Evolutionary conservation across 2,329 filamentous ascomycete species (phyloP).

Genomic region (Canariomyces notabilis): DNA sequence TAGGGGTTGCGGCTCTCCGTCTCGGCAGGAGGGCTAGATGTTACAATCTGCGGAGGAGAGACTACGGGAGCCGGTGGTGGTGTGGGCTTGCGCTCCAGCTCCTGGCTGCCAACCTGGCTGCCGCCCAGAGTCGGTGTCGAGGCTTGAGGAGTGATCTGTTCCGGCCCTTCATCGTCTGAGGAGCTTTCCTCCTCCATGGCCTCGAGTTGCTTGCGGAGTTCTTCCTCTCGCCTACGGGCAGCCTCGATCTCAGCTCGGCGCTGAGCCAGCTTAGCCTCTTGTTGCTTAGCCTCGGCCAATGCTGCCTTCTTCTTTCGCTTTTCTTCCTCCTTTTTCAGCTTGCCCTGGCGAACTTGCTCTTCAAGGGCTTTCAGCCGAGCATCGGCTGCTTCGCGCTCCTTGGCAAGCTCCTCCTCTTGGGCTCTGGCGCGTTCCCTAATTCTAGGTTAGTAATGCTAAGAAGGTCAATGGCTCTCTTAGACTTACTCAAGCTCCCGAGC

Average conservation of each 20-base stretch:
- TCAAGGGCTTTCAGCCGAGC: constrained; percentile 84
- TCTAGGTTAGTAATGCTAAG: constrained; percentile 24
- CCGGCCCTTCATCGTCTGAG: constrained; percentile 72
- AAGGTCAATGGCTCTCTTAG: not conserved
- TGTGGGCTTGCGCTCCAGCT: constrained; percentile 48
- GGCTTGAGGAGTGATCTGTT: constrained; percentile 60
- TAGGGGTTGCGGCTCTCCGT: constrained; percentile 91
- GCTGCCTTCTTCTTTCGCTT: constrained; percentile 89
- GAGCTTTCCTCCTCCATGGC: constrained; percentile 67
- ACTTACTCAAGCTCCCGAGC: constrained; percentile 80
- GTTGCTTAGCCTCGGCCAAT: constrained; percentile 78
- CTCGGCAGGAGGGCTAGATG: constrained; percentile 51
- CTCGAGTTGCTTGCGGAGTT: constrained; percentile 83
- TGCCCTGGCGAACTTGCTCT: constrained; percentile 88
- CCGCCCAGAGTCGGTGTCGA: constrained; percentile 52
- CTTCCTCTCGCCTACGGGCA: constrained; percentile 81
- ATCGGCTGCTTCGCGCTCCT: constrained; percentile 74
- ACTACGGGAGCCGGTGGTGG: constrained; percentile 42
- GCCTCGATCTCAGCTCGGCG: constrained; percentile 90
- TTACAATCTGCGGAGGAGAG: constrained; percentile 47
- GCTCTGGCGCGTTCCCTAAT: constrained; percentile 64
- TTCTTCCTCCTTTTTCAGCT: constrained; percentile 94
- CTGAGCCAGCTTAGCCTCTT: constrained; percentile 76
- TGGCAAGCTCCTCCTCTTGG: constrained; percentile 75
- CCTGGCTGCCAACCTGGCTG: constrained; percentile 49